Conservation (phyloP, 2,329 filamentous ascomycete genomes). For the Arachnopeziza araneosa region DNA sequence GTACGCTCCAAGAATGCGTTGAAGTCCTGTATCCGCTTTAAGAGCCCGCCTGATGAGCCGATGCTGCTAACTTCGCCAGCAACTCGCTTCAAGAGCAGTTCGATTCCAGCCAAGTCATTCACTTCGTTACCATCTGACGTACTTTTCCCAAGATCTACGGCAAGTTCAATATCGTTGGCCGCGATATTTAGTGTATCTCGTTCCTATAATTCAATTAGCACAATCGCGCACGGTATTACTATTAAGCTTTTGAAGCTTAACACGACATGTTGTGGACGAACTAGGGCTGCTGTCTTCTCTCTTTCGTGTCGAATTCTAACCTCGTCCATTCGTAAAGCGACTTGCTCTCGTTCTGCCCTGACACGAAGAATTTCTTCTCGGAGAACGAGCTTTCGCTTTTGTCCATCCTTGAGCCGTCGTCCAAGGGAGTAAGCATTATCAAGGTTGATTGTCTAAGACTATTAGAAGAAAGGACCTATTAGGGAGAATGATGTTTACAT, state of each 20-base stretch:
- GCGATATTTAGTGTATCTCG: slow-evolving; percentile 47
- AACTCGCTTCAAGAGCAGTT: slow-evolving; percentile 50
- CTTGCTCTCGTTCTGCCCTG: slow-evolving; percentile 54
- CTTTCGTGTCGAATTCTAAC: slow-evolving; percentile 54
- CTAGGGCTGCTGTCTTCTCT: slow-evolving; percentile 46
- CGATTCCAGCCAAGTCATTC: slow-evolving; percentile 50
- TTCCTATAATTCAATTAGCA: slow-evolving; percentile 31
- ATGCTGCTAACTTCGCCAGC: slow-evolving; percentile 47
- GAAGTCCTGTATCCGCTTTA: slow-evolving; percentile 54
- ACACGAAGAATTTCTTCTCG: slow-evolving; percentile 56
- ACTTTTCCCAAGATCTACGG: slow-evolving; percentile 44
- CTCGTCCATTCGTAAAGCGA: slow-evolving; percentile 57
- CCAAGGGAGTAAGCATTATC: slow-evolving; percentile 53
- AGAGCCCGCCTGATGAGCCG: slow-evolving; percentile 44
- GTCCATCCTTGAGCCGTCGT: slow-evolving; percentile 51
- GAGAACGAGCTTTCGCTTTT: slow-evolving; percentile 50
- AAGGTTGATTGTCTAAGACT: slow-evolving; percentile 47
- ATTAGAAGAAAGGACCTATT: neutral
- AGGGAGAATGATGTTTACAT: slow-evolving; percentile 40
- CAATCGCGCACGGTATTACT: neutral
- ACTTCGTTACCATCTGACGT: slow-evolving; percentile 42
- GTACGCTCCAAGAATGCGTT: slow-evolving; percentile 59
- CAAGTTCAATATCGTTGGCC: slow-evolving; percentile 59
- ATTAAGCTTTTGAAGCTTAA: neutral
- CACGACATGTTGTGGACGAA: slow-evolving; percentile 29